Evolutionary conservation across 2,329 filamentous ascomycete species (phyloP).

Genomic region (Neocucurbitaria cava): DNA sequence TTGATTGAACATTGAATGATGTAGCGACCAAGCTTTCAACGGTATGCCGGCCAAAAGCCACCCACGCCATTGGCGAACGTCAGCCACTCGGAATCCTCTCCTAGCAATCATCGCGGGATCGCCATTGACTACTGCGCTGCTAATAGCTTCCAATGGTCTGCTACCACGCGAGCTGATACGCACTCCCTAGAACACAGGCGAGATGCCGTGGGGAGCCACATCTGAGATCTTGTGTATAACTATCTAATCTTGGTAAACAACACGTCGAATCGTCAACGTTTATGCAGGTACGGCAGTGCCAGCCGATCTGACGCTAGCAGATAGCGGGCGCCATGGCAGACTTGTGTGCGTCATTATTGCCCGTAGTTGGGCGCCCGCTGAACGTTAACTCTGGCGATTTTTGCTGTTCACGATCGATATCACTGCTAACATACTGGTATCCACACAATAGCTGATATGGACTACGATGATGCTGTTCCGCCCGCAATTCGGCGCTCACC

Average conservation of each 20-base stretch:
- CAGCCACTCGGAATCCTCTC: not conserved
- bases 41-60: constrained; percentile 7
- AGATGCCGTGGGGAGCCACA: constrained; percentile 10
- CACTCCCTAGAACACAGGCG: not conserved
- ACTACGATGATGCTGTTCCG: constrained; percentile 20
- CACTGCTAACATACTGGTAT: constrained; percentile 8
- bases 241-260: too few species aligned
- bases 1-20: too few species aligned
- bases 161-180: not conserved
- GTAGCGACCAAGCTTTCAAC: constrained; percentile 12
- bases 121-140: not conserved
- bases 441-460: constrained; percentile 20
- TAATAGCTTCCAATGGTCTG: not conserved
- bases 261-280: not conserved
- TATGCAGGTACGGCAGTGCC: not conserved
- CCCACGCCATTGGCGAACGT: constrained; percentile 4
- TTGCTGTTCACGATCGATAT: not conserved
- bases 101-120: not conserved
- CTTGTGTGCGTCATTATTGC: not conserved
- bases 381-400: not conserved
- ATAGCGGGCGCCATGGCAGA: constrained; percentile 1
- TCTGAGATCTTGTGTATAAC: too few species aligned
- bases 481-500: constrained; percentile 29
- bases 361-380: not conserved
- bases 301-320: constrained; percentile 4